Evolutionary conservation across 2,329 filamentous ascomycete species (phyloP).

Genomic region (Tolypocladium ovalisporum): DNA sequence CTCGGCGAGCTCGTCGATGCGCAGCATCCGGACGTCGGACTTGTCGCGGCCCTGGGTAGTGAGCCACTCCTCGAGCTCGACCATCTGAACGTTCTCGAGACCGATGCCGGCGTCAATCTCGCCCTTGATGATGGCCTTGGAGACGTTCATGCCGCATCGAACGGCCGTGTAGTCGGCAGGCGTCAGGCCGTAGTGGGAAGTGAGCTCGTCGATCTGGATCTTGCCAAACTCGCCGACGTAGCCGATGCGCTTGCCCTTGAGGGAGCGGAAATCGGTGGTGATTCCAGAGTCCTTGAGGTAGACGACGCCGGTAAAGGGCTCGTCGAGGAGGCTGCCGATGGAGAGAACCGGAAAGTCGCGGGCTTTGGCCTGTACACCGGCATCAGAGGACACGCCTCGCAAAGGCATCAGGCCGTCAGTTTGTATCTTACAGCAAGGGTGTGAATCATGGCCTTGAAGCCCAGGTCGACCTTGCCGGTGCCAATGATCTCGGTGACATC

Average conservation of each 20-base stretch:
- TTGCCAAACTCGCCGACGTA: conserved; percentile 76
- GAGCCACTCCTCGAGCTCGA: conserved; percentile 71
- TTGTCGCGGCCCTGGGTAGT: conserved; percentile 48
- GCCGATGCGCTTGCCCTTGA: conserved; percentile 68
- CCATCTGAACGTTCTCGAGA: conserved; percentile 75
- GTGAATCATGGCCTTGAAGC: conserved; percentile 79
- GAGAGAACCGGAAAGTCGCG: conserved; percentile 63
- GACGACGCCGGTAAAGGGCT: conserved; percentile 70
- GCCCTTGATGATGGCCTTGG: conserved; percentile 62
- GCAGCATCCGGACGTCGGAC: conserved; percentile 66
- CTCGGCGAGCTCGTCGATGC: conserved; percentile 70
- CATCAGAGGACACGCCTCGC: not conserved
- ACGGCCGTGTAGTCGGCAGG: conserved; percentile 65
- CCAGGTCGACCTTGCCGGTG: conserved; percentile 63
- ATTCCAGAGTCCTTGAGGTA: conserved; percentile 67
- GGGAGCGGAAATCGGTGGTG: conserved; percentile 61
- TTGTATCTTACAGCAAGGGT: conserved; percentile 51
- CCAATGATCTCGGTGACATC: conserved; percentile 78
- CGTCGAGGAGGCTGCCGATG: conserved; percentile 65
- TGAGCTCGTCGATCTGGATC: conserved; percentile 76
- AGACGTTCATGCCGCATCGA: conserved; percentile 73
- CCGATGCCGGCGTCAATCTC: conserved; percentile 66
- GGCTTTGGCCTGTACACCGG: conserved; percentile 50
- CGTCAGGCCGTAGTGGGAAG: conserved; percentile 65
- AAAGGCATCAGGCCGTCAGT: not conserved